Evolutionary conservation across 192 early-diverging fungal genomes (phyloP), one percentile per base, ranked within the genome.

Genomic region (Chytriomyces hyalinus): DNA sequence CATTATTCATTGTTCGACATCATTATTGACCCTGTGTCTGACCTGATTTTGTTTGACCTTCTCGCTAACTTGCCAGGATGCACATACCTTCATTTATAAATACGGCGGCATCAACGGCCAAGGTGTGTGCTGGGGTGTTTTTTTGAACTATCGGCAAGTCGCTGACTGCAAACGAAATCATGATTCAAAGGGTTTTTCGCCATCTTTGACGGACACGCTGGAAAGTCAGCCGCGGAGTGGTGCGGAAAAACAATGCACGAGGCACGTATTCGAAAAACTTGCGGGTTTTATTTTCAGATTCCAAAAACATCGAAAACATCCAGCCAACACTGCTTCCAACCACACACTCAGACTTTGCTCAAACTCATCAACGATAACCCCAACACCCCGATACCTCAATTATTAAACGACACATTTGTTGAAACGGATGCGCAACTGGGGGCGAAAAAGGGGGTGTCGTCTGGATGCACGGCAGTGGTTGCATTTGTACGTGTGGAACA

Each of bases 161-260:
- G 59, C 20, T 70, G 6, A 80, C 28, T 36, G 57, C 24, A 17
- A 43, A 13, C 44, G 9, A 17, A 17, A n/a, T 17, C 28, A 49
- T 46, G 13, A 20, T 47, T 20, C 36, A 48, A 53, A 87, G 87
- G 92, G 7, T 95, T 94, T 71, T 96, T 98, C 90, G 95, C 95
- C 28, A 91, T 99, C 57, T 99, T 93, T 82, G 97, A 99, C 78
- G 97, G 97, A 36, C 97, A 99, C 81, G 97, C 97, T 3, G 97
- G 97, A 15, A 94, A 93, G 79, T 86, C 91, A 60, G 95, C 96
- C 6, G 97, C 97, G 13, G 95, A 97, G 65, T 98, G 93, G 94
- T 98, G 96, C 83, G 97, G 97, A 28, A 87, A 87, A 20, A 89
- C 94, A 85, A 88, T 97, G 74, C 94, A 92, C 77, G 88, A 87